A percentile compares a stretch with the other conserved stretches of the same genome.
Evolutionary conservation across 768 basidiomycete genomes (phyloP).

Genomic region (Polyporus arcularius): DNA sequence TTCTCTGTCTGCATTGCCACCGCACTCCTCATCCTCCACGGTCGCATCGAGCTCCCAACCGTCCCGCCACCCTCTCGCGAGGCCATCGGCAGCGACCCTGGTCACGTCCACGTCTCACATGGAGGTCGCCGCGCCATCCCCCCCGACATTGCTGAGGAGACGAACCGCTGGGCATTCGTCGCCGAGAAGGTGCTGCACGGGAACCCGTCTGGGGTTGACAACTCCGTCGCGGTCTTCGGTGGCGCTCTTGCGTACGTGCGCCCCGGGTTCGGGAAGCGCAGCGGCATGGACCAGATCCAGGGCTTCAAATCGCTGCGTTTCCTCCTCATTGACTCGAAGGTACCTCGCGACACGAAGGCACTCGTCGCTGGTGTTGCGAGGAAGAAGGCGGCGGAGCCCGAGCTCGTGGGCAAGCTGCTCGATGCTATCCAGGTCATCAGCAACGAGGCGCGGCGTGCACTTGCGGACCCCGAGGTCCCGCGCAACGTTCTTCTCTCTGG

Average conservation of each 20-base stretch:
- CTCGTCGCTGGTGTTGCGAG: constrained; percentile 88
- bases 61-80: constrained; percentile 46
- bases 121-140: constrained; percentile 67
- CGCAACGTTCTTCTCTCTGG: constrained; percentile 64
- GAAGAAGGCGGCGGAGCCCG: constrained; percentile 79
- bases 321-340: constrained; percentile 89
- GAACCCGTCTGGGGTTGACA: constrained; percentile 96
- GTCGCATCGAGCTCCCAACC: constrained; percentile 62
- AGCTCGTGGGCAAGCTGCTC: constrained; percentile 74
- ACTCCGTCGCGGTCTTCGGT: constrained; percentile 90
- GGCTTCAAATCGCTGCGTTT: constrained; percentile 92
- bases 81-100: constrained; percentile 36
- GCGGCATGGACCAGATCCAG: constrained; percentile 82
- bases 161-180: constrained; percentile 93
- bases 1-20: constrained; percentile 88
- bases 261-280: constrained; percentile 72
- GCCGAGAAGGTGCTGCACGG: constrained; percentile 97
- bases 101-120: constrained; percentile 64
- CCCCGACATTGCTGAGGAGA: constrained; percentile 64
- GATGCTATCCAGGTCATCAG: constrained; percentile 82
- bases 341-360: constrained; percentile 92
- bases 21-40: constrained; percentile 73
- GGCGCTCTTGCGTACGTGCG: constrained; percentile 91
- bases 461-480: constrained; percentile 73
- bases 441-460: constrained; percentile 73